Conservation (phyloP, 192 early-diverging fungal genomes). For the Entomortierella parvispora region DNA sequence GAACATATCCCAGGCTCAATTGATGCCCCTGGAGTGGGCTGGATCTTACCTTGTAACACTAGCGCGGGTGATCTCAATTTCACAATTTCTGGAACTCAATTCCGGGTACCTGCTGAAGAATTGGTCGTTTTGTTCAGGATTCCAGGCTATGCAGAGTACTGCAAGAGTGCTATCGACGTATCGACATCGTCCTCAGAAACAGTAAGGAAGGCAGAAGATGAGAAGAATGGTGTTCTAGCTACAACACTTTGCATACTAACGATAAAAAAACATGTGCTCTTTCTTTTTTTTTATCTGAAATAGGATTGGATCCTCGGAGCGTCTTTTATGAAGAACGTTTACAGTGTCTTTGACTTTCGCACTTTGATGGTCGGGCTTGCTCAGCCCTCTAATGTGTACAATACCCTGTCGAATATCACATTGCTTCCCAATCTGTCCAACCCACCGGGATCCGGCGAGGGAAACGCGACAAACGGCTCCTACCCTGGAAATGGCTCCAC, state of each 20-base stretch:
- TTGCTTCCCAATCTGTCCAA: constrained; percentile 35
- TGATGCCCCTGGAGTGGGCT: constrained; percentile 41
- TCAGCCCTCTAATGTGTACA: constrained; percentile 47
- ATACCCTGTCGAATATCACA: constrained; percentile 33
- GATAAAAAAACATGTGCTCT: no score
- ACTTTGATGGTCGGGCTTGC: constrained; percentile 28
- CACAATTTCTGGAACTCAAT: constrained; percentile 37
- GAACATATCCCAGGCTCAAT: constrained; percentile 41
- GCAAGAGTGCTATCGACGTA: constrained; percentile 47
- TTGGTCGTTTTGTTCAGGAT: constrained; percentile 42
- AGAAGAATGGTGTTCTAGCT: no score
- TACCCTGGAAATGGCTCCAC: background rate
- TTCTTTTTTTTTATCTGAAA: constrained; percentile 1
- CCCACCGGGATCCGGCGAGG: constrained; percentile 11
- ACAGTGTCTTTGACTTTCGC: constrained; percentile 45
- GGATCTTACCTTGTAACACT: constrained; percentile 50
- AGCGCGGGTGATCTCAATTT: constrained; percentile 46
- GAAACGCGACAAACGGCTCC: constrained; percentile 13
- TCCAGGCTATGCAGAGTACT: constrained; percentile 49
- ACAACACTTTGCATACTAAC: no score
- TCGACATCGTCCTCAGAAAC: constrained; percentile 12
- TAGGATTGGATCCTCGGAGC: constrained; percentile 47
- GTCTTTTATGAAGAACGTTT: constrained; percentile 47
- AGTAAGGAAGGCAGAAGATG: background rate
- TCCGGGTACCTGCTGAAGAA: constrained; percentile 40